Base-by-base conservation (phyloP, 2,329 filamentous ascomycete genomes). In the Aspergillus japonicus region DNA sequence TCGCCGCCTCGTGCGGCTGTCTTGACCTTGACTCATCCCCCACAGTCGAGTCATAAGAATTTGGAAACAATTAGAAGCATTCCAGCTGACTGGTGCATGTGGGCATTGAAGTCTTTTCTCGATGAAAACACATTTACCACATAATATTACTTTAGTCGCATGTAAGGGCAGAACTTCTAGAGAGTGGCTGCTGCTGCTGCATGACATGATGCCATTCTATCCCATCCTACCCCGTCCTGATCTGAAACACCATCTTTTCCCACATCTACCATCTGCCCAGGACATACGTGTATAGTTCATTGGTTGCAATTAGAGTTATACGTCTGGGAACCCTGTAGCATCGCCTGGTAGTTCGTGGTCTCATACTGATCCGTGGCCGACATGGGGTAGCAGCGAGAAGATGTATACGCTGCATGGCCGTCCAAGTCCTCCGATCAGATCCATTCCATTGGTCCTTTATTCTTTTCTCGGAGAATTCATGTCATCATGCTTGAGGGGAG, bases 401-500 rank as follows among this genome's bases (percentile, higher is more conserved):
- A 14, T 6, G 19, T 35, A 29, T n/a, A 39, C 33, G 19, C 50
- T 35, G 33, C 33, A 16, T 48, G 42, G 53, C 29, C 29, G 23
- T 47, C 47, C 47, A n/a, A 33, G 26, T 31, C 33, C 29, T 54
- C 52, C 26, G 23, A 48, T 24, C 42, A 47, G 10, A 55, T 47
- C 52, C 49, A 57, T 42, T 50, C 52, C 49, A 57, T 42, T 50
- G 47, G 14, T 29, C 47, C n/a, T 19, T 35, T n/a, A 50, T 26
- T 24, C 29, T 52, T 12, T 29, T 7, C 26, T 29, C 26, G 26
- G 26, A 29, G 19, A 24, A 47, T 23, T 39, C 35, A 24, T 50
- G 24, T 54, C 26, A 23, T 71, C 68, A 78, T 56, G 79, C 81
- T 67, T 86, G 83, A 14, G 87, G 87, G 57, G 88, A 89, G 68